phyloP scores from a whole-genome alignment of 139 green algal species.

The Penium margaritaceum region DNA sequence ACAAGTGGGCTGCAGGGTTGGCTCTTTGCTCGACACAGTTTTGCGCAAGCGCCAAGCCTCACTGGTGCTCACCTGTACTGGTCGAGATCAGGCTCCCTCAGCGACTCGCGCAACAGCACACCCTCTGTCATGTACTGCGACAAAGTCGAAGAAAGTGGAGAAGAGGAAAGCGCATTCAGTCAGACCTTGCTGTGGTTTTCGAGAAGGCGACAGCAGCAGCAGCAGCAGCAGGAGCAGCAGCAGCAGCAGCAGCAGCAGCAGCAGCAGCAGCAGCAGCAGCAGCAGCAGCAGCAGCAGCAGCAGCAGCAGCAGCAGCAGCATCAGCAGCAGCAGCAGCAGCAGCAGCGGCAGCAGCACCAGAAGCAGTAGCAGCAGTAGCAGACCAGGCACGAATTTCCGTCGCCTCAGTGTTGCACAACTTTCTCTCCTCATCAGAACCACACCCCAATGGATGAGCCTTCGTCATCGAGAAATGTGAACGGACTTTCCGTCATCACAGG shows the following conservation, averaged over 20 bases:
- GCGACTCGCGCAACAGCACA: slow-evolving; percentile 89
- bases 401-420: slow-evolving; percentile 36
- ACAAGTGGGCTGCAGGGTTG: too few species aligned
- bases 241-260: not conserved
- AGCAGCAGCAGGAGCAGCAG: not conserved
- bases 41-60: too few species aligned
- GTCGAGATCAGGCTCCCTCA: slow-evolving; percentile 73
- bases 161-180: too few species aligned
- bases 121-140: slow-evolving; percentile 61
- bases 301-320: not conserved
- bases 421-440: slow-evolving; percentile 16
- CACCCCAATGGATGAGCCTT: not conserved
- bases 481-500: slow-evolving; percentile 30
- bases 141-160: too few species aligned
- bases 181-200: too few species aligned
- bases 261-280: not conserved
- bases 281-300: not conserved
- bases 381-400: too few species aligned
- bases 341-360: not conserved
- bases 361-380: not conserved
- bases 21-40: too few species aligned
- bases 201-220: not conserved
- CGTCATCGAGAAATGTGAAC: slow-evolving; percentile 37
- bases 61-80: slow-evolving; percentile 59
- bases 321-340: not conserved